Base-by-base conservation (phyloP, 768 basidiomycete genomes). In the Calocybe cyanea region DNA sequence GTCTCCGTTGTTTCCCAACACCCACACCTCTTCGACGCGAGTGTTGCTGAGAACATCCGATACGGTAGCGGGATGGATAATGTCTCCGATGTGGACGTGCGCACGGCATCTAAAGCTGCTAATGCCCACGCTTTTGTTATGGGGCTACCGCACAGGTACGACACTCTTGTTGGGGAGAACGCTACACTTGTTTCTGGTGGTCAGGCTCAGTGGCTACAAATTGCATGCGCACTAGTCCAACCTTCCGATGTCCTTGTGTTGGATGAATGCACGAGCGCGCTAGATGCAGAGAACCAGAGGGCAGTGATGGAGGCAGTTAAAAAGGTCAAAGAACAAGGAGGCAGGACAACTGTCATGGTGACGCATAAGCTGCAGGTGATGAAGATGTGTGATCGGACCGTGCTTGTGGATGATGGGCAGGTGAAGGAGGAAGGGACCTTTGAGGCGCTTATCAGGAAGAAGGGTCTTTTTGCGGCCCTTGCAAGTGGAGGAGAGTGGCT, bases 141-240 rank as follows among this genome's bases (percentile, higher is more conserved):
- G n/a, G n/a, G n/a, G n/a, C n/a, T n/a, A n/a, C n/a, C n/a, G n/a
- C n/a, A n/a, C n/a, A n/a, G n/a, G n/a, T n/a, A n/a, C n/a, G n/a
- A n/a, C n/a, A n/a, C n/a, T n/a, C n/a, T n/a, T n/a, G n/a, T n/a
- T n/a, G n/a, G n/a, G n/a, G n/a, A n/a, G n/a, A n/a, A n/a, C n/a
- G n/a, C n/a, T n/a, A n/a, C n/a, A n/a, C n/a, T n/a, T n/a, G 79
- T 98, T 46, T 94, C 92, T 0, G 95, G 95, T 15, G 95, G 95
- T 0, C 95, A 98, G 59, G 92, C 91, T 1, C 95, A 98, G 67
- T 79, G 95, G 6, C 69, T 97, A n/a, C 86, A 88, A 61, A 92
- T 98, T 55, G 94, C 94, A 0, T 78, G 94, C 5, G 92, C 94
- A 0, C 76, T 97, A n/a, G 86, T 84, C 1, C 73, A 87, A 24